Conservation (phyloP, 164 flowering plant species). For the Cinnamomum chago region DNA sequence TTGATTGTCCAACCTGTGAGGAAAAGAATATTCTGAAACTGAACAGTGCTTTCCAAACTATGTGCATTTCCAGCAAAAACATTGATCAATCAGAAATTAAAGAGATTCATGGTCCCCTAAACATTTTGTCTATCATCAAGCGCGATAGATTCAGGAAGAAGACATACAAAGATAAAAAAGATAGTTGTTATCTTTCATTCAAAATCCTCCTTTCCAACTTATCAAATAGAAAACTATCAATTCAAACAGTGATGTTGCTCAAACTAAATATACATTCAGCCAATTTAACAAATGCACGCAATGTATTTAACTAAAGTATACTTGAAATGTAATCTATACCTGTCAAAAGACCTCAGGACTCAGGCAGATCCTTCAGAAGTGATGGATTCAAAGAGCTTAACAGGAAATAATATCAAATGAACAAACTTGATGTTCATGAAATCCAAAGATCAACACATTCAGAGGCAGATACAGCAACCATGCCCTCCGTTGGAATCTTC, state of each 20-base stretch:
- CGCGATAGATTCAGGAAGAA: neutral
- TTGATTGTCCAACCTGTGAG: constrained; percentile 13
- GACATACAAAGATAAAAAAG: neutral
- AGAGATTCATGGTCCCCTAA: neutral
- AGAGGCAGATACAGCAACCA: constrained; percentile 2
- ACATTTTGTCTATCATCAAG: too few relatives aligned
- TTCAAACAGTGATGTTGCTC: neutral
- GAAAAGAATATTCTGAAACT: neutral
- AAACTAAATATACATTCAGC: neutral
- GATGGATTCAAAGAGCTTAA: constrained; percentile 1
- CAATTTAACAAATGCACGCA: neutral
- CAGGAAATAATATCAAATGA: neutral
- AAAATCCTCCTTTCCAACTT: neutral
- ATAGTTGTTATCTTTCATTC: neutral
- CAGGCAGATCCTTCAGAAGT: neutral
- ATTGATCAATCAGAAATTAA: neutral
- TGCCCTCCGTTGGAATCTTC: constrained; percentile 11
- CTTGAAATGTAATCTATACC: neutral
- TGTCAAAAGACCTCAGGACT: neutral
- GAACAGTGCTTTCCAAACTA: neutral
- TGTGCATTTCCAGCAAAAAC: neutral
- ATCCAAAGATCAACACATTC: constrained; percentile 2
- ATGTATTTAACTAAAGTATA: neutral
- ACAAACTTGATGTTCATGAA: neutral
- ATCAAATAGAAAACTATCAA: neutral